These are phyloP conservation scores for Cladosporium halotolerans DNA, from an alignment of 2,329 filamentous ascomycete species.

Conservation along the genomic window DNA sequence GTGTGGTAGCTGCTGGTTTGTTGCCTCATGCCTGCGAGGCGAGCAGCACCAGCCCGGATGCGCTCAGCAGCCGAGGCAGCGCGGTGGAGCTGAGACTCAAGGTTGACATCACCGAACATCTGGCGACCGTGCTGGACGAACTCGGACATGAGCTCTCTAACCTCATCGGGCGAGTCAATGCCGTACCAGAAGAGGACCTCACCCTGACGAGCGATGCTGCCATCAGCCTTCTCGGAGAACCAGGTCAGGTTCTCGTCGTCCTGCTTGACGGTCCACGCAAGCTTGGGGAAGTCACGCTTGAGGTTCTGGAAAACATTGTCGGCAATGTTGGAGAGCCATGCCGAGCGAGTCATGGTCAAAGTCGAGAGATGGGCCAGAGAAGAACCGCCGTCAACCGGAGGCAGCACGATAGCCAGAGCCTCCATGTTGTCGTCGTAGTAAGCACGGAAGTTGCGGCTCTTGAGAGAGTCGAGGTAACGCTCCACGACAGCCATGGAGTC, in stretches of 20 bases:
- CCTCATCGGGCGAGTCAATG: constrained; percentile 72
- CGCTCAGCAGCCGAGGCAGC: constrained; percentile 65
- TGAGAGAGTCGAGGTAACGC: constrained; percentile 74
- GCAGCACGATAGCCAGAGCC: constrained; percentile 81
- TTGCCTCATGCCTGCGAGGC: constrained; percentile 40
- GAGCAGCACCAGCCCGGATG: constrained; percentile 44
- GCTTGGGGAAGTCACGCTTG: constrained; percentile 85
- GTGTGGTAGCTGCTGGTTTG: constrained; percentile 66
- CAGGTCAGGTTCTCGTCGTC: constrained; percentile 95
- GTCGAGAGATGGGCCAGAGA: constrained; percentile 80
- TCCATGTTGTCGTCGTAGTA: constrained; percentile 95
- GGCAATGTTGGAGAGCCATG: constrained; percentile 89
- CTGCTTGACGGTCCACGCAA: constrained; percentile 94
- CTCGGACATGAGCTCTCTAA: constrained; percentile 75
- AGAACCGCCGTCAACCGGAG: constrained; percentile 57
- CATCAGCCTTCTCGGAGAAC: constrained; percentile 97
- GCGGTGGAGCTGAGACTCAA: constrained; percentile 76
- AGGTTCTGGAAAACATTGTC: constrained; percentile 92
- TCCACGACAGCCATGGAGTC: constrained; percentile 81
- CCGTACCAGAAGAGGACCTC: constrained; percentile 97
- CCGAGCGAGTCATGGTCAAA: constrained; percentile 86
- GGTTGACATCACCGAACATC: constrained; percentile 84
- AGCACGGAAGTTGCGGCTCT: constrained; percentile 74
- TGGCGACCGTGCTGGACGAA: constrained; percentile 76
- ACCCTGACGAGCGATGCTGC: constrained; percentile 70